Base-by-base conservation (phyloP, 768 basidiomycete species). In the Pisolithus orientalis region DNA sequence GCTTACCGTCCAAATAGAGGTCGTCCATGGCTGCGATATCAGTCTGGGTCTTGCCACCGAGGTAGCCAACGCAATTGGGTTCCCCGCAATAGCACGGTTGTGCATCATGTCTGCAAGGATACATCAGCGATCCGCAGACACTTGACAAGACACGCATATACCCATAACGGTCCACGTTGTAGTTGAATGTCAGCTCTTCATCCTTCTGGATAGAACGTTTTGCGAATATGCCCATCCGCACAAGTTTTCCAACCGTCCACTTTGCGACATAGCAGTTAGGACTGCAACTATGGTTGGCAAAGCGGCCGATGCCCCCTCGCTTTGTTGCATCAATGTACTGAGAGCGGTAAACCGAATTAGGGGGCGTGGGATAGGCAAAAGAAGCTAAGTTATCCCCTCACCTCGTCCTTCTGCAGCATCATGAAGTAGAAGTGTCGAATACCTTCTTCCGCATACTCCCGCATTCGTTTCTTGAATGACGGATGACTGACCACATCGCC, bases 321-420 rank as follows among this genome's bases (percentile, higher is more conserved):
- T 96, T 97, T 1, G 96, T 98, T 1, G 96, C 96, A 68, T 99
- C 96, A 63, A 99, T 94, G 70, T 90, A 99, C 94, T 94, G n/a
- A 16, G 37, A 31, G 29, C 10, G 4, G 16, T 28, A 17, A 13
- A 16, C 28, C 16, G 47, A 29, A 21, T 9, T 24, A 31, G 52
- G 46, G 42, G 29, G 5, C 45, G 39, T 21, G 6, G 53, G 6
- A 16, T 16, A 39, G 40, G 45, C n/a, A 29, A 42, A 29, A 8
- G 37, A 53, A 1, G 21, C 43, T 10, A 52, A 48, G 7, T 25
- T n/a, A 39, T 32, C 16, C 13, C 69, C 82, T 51, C 59, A 93
- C 94, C 80, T 98, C 94, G 59, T 95, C 94, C 65, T 90, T 93
- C 72, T 99, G 96, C 53, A 99, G 70, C 89, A 95, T 94, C 96